phyloP scores from a whole-genome alignment of 2,329 filamentous ascomycete species.

The Fusarium tupiense region DNA sequence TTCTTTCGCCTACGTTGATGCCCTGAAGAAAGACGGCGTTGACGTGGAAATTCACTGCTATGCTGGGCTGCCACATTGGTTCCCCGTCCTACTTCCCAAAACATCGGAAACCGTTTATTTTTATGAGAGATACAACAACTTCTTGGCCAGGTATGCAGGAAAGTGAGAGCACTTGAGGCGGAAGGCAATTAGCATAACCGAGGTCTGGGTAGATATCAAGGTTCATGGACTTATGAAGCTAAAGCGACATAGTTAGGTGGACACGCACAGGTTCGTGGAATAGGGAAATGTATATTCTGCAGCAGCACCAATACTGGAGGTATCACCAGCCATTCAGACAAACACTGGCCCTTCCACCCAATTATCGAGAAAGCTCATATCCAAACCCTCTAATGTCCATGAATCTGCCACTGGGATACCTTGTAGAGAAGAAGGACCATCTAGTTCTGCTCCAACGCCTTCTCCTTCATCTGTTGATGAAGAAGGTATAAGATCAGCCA shows the following conservation, averaged over 20 bases:
- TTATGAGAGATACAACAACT: conserved; percentile 14
- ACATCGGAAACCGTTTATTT: not conserved
- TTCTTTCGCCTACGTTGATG: conserved; percentile 32
- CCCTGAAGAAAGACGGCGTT: conserved; percentile 14
- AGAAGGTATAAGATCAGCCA: not conserved
- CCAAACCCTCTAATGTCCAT: conserved; percentile 1
- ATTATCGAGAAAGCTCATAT: conserved; percentile 17
- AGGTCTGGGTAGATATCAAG: too few species aligned
- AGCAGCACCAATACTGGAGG: not conserved
- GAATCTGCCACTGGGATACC: not conserved
- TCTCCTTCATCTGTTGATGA: not conserved
- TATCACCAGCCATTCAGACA: not conserved
- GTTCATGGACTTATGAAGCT: not conserved
- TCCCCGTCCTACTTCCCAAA: conserved; percentile 4
- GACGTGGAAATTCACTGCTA: conserved; percentile 30
- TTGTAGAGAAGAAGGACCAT: not conserved
- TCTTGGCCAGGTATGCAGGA: not conserved
- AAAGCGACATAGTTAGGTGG: not conserved
- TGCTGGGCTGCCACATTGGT: conserved; percentile 39
- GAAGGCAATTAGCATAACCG: not conserved
- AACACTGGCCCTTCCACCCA: conserved; percentile 1
- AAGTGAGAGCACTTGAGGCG: too few species aligned
- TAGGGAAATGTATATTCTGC: not conserved
- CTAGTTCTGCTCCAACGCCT: not conserved
- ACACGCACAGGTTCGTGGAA: too few species aligned